phyloP scores from a whole-genome alignment of 1,284 basidiomycete genomes.

The Coniophora puteana region DNA sequence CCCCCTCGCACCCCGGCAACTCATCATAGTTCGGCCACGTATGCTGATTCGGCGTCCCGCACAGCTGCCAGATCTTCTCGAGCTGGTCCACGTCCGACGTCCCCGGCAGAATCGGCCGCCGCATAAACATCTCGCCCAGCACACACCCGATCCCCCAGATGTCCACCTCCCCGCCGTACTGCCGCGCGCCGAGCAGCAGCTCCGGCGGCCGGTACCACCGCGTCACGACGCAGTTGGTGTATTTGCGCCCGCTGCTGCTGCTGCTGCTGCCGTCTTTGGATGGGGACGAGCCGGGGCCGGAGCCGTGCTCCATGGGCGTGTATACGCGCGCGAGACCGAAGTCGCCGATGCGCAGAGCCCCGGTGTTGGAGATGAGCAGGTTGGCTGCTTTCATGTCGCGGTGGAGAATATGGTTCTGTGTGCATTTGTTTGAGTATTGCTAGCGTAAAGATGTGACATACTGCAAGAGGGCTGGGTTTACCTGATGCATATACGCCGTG shows the following conservation, averaged over 20 bases:
- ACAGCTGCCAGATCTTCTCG: slow-evolving; percentile 86
- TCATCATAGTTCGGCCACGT: slow-evolving; percentile 80
- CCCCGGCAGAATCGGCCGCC: slow-evolving; percentile 86
- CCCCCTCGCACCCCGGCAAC: slow-evolving; percentile 79
- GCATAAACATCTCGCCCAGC: slow-evolving; percentile 92
- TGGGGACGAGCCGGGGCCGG: too few relatives aligned
- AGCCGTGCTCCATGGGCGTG: slow-evolving; percentile 47
- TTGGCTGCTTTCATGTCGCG: slow-evolving; percentile 99
- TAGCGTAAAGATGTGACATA: slow-evolving; percentile 3
- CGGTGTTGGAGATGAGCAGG: slow-evolving; percentile 86
- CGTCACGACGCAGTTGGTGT: slow-evolving; percentile 99
- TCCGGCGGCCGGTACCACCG: slow-evolving; percentile 98
- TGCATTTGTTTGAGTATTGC: slow-evolving; percentile 7
- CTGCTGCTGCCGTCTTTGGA: too few relatives aligned
- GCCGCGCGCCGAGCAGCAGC: slow-evolving; percentile 82
- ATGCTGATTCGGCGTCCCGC: slow-evolving; percentile 81
- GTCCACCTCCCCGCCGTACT: slow-evolving; percentile 93
- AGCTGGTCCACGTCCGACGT: slow-evolving; percentile 89
- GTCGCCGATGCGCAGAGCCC: slow-evolving; percentile 87
- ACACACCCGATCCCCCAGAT: slow-evolving; percentile 99
- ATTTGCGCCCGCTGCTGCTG: slow-evolving; percentile 71
- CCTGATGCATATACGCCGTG: slow-evolving; percentile 91
- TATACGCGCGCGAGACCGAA: slow-evolving; percentile 91
- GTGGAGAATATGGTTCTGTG: slow-evolving; percentile 91
- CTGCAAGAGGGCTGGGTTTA: slow-evolving; percentile 32